phyloP scores from a whole-genome alignment of 768 basidiomycete genomes.

The Russula emetica region DNA sequence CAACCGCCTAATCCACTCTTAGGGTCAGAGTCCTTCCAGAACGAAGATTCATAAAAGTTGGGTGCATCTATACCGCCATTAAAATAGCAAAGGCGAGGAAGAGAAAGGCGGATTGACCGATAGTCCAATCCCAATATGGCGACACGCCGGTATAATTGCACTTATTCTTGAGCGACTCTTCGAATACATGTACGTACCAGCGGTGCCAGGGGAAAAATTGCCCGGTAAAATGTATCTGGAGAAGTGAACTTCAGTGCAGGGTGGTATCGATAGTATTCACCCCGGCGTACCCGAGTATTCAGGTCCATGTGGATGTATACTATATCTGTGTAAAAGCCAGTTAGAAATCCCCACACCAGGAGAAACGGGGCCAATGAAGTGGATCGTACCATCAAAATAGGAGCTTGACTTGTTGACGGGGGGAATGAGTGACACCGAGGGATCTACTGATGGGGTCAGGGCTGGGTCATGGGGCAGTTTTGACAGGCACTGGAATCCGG shows the following conservation, averaged over 20 bases:
- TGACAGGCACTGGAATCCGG: constrained; percentile 1
- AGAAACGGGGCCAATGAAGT: background rate
- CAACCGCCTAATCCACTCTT: constrained; percentile 32
- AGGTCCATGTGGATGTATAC: constrained; percentile 33
- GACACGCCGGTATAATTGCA: constrained; percentile 30
- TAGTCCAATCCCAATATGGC: constrained; percentile 35
- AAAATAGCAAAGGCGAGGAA: background rate
- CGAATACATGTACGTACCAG: constrained; percentile 29
- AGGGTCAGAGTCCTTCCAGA: constrained; percentile 30
- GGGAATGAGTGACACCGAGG: constrained; percentile 20
- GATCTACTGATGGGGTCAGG: constrained; percentile 15
- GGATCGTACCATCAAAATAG: constrained; percentile 25
- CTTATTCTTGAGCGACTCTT: constrained; percentile 27
- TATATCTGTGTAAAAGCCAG: constrained; percentile 20
- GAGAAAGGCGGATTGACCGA: constrained; percentile 13
- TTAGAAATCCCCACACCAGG: background rate
- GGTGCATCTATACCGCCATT: constrained; percentile 27
- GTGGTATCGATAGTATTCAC: background rate
- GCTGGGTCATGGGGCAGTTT: constrained; percentile 24
- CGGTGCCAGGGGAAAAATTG: constrained; percentile 34
- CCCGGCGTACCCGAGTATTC: constrained; percentile 23
- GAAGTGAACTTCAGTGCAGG: background rate
- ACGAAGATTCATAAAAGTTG: constrained; percentile 28
- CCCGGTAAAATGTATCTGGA: constrained; percentile 30
- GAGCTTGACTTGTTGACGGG: constrained; percentile 23